These are phyloP conservation scores for Dothideomycetes sp. DNA, from an alignment of 2,329 filamentous ascomycete species.

Conservation along the genomic window DNA sequence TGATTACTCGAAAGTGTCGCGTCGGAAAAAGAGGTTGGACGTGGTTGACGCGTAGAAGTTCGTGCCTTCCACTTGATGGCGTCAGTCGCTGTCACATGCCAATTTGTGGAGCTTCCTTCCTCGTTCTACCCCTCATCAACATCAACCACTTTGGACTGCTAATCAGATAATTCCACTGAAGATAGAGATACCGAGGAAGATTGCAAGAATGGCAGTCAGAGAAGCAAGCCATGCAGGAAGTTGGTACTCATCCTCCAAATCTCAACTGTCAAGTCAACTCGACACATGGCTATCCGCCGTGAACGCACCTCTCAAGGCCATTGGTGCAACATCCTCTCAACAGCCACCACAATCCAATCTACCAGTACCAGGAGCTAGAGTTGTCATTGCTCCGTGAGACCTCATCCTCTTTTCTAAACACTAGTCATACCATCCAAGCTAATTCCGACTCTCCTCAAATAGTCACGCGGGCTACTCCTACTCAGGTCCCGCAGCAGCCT, in stretches of 20 bases:
- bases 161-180: no score
- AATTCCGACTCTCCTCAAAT: no score
- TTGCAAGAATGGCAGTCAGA: slow-evolving; percentile 32
- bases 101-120: background rate
- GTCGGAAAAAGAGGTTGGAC: background rate
- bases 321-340: slow-evolving; percentile 39
- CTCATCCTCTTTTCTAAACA: slow-evolving; percentile 34
- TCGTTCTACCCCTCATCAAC: slow-evolving; percentile 1
- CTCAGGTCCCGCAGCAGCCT: slow-evolving; percentile 85
- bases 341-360: slow-evolving; percentile 34
- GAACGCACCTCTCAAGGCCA: slow-evolving; percentile 53
- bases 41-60: background rate
- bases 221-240: slow-evolving; percentile 69
- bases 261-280: slow-evolving; percentile 58
- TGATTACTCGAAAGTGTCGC: background rate
- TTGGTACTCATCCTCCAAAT: slow-evolving; percentile 66
- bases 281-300: slow-evolving; percentile 66
- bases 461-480: slow-evolving; percentile 92
- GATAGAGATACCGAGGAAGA: background rate
- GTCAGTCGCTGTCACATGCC: slow-evolving; percentile 8
- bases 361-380: slow-evolving; percentile 64
- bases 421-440: no score
- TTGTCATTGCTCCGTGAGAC: slow-evolving; percentile 82
- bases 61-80: background rate
- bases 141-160: no score